Percentiles rank a stretch among this genome's conserved stretches.
phyloP scores from a whole-genome alignment of 345 rosid species.

The Eucalyptus tenuipes region DNA sequence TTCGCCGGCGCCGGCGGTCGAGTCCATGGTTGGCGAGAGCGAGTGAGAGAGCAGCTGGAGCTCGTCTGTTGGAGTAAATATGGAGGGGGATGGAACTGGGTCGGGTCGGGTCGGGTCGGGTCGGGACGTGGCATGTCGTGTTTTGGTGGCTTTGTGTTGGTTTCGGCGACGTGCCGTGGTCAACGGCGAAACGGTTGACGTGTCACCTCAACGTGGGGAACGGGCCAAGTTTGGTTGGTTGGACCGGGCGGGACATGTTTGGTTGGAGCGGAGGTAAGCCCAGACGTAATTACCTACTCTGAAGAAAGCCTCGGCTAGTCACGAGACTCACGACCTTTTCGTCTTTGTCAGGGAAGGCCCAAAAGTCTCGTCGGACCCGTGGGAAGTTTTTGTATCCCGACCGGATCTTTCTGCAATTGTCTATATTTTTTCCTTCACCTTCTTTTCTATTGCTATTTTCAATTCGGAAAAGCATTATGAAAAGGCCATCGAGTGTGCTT shows the following conservation, averaged over 20 bases:
- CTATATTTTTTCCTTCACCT: neutral
- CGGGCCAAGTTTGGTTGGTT: neutral
- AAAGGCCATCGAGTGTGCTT: neutral
- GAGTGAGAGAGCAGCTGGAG: neutral
- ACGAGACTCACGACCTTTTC: neutral
- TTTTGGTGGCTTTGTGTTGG: neutral
- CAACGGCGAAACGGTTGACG: neutral
- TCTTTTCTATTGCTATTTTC: neutral
- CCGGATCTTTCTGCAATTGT: neutral
- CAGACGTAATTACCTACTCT: neutral
- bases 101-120: neutral
- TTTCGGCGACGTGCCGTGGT: neutral
- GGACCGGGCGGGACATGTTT: neutral
- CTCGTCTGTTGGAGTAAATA: neutral
- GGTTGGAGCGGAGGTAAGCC: neutral
- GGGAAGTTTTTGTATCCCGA: neutral
- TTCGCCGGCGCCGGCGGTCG: neutral
- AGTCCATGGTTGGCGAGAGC: neutral
- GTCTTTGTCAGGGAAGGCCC: neutral
- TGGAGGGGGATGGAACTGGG: accelerated
- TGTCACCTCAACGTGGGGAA: neutral
- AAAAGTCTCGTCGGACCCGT: neutral
- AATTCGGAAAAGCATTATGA: neutral
- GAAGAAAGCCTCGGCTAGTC: neutral
- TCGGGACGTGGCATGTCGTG: neutral